These are phyloP conservation scores for Wickerhamomyces ciferrii DNA, from an alignment of 805 yeast genomes.

Conservation along the genomic window DNA sequence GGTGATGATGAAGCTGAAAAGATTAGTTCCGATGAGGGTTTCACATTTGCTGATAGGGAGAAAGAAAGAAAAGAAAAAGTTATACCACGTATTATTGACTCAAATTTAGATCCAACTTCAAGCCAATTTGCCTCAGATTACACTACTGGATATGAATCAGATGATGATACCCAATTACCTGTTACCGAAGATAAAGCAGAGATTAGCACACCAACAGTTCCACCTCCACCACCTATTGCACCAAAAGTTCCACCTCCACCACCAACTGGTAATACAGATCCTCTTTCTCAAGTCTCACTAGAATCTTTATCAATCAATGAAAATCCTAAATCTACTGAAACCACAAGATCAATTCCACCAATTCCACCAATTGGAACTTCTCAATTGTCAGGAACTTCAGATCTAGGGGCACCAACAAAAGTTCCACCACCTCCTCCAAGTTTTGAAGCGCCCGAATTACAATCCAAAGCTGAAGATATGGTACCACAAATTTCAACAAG, in stretches of 20 bases:
- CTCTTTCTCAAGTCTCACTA: neutral
- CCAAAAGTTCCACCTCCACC: slow-evolving; percentile 13
- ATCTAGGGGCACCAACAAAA: neutral
- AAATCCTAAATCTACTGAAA: neutral
- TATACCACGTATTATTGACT: slow-evolving; percentile 1
- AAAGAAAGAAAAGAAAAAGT: slow-evolving; percentile 13
- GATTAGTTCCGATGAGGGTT: slow-evolving; percentile 21
- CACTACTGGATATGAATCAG: slow-evolving; percentile 68
- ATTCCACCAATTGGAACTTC: slow-evolving; percentile 16
- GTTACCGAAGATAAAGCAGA: slow-evolving; percentile 4
- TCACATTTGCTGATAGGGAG: slow-evolving; percentile 14
- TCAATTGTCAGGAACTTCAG: neutral
- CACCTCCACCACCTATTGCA: slow-evolving; percentile 7
- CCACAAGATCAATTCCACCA: slow-evolving; percentile 6
- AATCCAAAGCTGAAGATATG: neutral
- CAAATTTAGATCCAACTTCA: neutral
- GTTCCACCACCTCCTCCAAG: slow-evolving; percentile 13
- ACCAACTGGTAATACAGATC: slow-evolving; percentile 8
- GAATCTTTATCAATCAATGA: neutral
- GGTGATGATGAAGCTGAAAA: slow-evolving; percentile 26
- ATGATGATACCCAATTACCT: slow-evolving; percentile 39
- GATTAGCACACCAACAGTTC: slow-evolving; percentile 14
- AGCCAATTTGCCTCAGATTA: slow-evolving; percentile 22
- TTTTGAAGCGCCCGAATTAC: slow-evolving; percentile 17
- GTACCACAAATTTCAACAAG: slow-evolving; percentile 13